A percentile compares a stretch with the other conserved stretches of the same genome.
Evolutionary conservation across 352 stramenopile species (phyloP).

Genomic region (Phytopythium montanum): DNA sequence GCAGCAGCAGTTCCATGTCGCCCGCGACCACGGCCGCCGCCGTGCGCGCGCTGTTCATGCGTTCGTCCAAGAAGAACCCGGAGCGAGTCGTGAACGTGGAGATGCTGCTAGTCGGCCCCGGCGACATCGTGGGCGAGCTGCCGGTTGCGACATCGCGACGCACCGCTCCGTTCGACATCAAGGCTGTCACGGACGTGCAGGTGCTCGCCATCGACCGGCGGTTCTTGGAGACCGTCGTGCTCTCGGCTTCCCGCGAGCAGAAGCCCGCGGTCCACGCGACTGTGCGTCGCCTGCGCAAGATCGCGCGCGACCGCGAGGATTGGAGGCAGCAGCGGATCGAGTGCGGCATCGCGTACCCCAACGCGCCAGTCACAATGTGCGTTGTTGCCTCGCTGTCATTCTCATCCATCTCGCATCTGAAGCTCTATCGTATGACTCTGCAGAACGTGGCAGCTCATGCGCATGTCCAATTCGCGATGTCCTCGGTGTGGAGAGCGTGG

Average conservation of each 20-base stretch:
- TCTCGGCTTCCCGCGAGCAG: slow-evolving; percentile 34
- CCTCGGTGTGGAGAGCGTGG: slow-evolving; percentile 51
- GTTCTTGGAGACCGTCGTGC: slow-evolving; percentile 58
- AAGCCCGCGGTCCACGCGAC: slow-evolving; percentile 39
- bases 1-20: neutral
- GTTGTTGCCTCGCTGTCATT: slow-evolving; percentile 1
- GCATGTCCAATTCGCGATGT: slow-evolving; percentile 65
- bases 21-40: slow-evolving; percentile 15
- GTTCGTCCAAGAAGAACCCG: slow-evolving; percentile 29
- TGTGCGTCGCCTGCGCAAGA: slow-evolving; percentile 36
- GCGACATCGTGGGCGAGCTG: slow-evolving; percentile 58
- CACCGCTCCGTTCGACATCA: slow-evolving; percentile 57
- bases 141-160: slow-evolving; percentile 55
- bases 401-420: neutral
- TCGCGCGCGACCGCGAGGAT: slow-evolving; percentile 58
- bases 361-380: slow-evolving; percentile 69
- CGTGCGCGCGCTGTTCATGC: slow-evolving; percentile 23
- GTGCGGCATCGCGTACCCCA: slow-evolving; percentile 62
- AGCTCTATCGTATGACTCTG: neutral
- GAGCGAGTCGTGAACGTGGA: slow-evolving; percentile 77
- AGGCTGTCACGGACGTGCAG: slow-evolving; percentile 60
- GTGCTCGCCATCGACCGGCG: slow-evolving; percentile 56
- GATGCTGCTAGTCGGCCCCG: slow-evolving; percentile 46
- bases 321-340: slow-evolving; percentile 70
- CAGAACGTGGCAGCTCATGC: slow-evolving; percentile 76